Evolutionary conservation across 140 eudicot species (phyloP).

Genomic region (Erigeron philadelphicus): DNA sequence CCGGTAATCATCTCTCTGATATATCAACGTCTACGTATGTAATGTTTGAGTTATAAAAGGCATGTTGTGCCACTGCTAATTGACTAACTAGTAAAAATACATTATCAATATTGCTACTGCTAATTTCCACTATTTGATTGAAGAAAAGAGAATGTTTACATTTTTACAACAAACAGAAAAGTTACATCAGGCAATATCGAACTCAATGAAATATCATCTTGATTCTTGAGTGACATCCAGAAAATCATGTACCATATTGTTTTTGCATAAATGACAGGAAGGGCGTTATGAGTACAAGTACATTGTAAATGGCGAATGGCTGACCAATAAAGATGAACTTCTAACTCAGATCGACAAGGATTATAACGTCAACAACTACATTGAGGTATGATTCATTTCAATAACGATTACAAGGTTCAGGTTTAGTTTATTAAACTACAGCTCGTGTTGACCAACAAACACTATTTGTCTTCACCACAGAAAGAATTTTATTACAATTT

Average conservation of each 20-base stretch:
- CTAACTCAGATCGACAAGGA: constrained; percentile 57
- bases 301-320: constrained; percentile 75
- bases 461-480: not conserved
- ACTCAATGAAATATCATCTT: not conserved
- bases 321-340: constrained; percentile 53
- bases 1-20: constrained; percentile 44
- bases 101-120: not conserved
- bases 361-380: constrained; percentile 80
- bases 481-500: not conserved
- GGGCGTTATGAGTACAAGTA: constrained; percentile 93
- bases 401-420: not conserved
- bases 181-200: not conserved
- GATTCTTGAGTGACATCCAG: not conserved
- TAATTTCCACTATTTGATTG: not conserved
- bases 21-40: not conserved
- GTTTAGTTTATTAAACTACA: not conserved
- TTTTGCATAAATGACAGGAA: constrained; percentile 45
- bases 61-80: not conserved
- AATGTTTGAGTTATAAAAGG: not conserved
- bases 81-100: too few relatives aligned
- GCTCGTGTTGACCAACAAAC: not conserved
- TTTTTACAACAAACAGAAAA: not conserved
- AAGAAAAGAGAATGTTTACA: not conserved
- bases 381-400: constrained; percentile 40
- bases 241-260: not conserved